Conservation (phyloP, 108 stramenopile genomes). For the Thalassiosira profunda region DNA sequence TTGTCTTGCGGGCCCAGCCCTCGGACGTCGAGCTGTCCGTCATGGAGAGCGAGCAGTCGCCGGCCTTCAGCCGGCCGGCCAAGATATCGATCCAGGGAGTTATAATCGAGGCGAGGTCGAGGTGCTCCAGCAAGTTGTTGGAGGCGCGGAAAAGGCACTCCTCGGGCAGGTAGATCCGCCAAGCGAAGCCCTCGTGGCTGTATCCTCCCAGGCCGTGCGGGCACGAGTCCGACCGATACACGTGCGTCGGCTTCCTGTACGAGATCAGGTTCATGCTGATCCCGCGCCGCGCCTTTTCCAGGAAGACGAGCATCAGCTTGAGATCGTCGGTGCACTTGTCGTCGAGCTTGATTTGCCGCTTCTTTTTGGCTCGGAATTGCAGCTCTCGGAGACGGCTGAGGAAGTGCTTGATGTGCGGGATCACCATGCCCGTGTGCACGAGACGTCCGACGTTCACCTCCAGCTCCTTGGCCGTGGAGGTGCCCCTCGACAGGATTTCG, state of each 20-base stretch:
- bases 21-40: too few relatives aligned
- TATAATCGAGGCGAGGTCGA: slow-evolving; percentile 1
- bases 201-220: slow-evolving; percentile 26
- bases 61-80: background rate
- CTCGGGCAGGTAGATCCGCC: slow-evolving; percentile 17
- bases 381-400: slow-evolving; percentile 12
- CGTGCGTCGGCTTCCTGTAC: slow-evolving; percentile 6
- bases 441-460: slow-evolving; percentile 20
- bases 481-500: background rate
- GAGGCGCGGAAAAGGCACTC: slow-evolving; percentile 22
- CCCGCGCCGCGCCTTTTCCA: too few relatives aligned
- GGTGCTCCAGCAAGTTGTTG: slow-evolving; percentile 31
- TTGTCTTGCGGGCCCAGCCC: too few relatives aligned
- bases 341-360: too few relatives aligned
- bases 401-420: slow-evolving; percentile 18
- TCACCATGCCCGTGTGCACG: slow-evolving; percentile 3
- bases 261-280: slow-evolving; percentile 21
- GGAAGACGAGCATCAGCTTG: too few relatives aligned
- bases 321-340: too few relatives aligned
- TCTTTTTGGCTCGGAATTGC: background rate
- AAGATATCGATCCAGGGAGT: slow-evolving; percentile 32
- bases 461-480: slow-evolving; percentile 1
- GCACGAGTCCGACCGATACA: slow-evolving; percentile 24
- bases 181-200: slow-evolving; percentile 22
- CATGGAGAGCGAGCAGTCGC: too few relatives aligned